Evolutionary conservation across 2,329 filamentous ascomycete species (phyloP).

Genomic region (Fusarium oligoseptatum): DNA sequence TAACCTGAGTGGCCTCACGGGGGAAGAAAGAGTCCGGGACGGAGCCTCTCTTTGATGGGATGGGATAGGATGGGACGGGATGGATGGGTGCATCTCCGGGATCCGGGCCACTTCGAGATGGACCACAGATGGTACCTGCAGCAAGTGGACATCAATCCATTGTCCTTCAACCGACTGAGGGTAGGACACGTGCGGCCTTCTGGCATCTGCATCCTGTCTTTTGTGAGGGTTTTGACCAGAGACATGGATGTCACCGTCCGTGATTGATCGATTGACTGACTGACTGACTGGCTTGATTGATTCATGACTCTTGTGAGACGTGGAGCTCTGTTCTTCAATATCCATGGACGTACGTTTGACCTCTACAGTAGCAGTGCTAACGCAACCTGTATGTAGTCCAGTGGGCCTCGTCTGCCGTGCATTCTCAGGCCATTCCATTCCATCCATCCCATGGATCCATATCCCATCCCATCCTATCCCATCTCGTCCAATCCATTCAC

Average conservation of each 20-base stretch:
- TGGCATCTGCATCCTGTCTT: neutral
- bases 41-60: neutral
- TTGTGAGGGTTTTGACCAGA: conserved; percentile 3
- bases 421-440: conserved; percentile 31
- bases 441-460: neutral
- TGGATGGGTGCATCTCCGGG: conserved; percentile 39
- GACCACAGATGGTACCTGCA: conserved; percentile 46
- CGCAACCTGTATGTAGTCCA: neutral
- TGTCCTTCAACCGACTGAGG: conserved; percentile 10
- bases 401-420: conserved; percentile 7
- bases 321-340: conserved; percentile 8
- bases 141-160: conserved; percentile 24
- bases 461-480: neutral
- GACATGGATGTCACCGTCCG: neutral
- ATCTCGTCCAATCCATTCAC: neutral
- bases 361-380: neutral
- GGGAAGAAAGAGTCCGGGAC: neutral
- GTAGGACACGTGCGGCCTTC: conserved; percentile 34
- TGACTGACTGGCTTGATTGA: neutral
- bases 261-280: neutral
- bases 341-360: neutral
- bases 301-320: conserved; percentile 16
- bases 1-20: conserved; percentile 24
- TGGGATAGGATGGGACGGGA: conserved; percentile 10
- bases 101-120: conserved; percentile 38